Base-by-base conservation (phyloP, 345 rosid species). In the Eucalyptus shirleyi region DNA sequence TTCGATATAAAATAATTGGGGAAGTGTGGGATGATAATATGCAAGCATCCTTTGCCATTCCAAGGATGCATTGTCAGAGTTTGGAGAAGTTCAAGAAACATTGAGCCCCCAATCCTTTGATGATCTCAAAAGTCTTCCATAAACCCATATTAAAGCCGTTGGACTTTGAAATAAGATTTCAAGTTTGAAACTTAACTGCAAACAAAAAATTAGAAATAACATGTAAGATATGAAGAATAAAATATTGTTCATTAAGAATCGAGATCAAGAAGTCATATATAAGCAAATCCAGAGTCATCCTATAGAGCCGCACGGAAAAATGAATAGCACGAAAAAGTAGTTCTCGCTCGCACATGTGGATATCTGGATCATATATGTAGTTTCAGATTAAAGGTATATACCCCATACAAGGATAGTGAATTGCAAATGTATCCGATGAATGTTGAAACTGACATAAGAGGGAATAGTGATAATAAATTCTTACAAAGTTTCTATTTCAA, bases 351-450 rank as follows among this genome's bases (percentile, higher is more conserved):
- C 69, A 62, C 4, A 62, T 62, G 17, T 13, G 34, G 69, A 62
- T 62, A n/a, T 62, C 18, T 62, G 34, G 34, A 30, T 62, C 2
- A 62, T 3, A 62, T 30, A 28, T 30, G 34, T 62, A 7, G 34
- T 62, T 62, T 62, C 34, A 44, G 3, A 82, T 51, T 9, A 87
- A 28, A 87, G 51, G 88, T 86, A 40, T 85, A 37, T 94, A 96
- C 98, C 98, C 95, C 93, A 65, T 95, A 96, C 89, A 91, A 96
- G 91, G 97, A 94, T 87, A 97, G 88, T 90, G 99, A 95, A 92
- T 95, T 88, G 87, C 93, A 96, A 92, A 94, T 89, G 37, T 90
- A n/a, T 80, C 86, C 81, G 65, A 91, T 87, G 60, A 93, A 91
- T 89, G 90, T 56, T 88, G 34, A 30, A 62, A 62, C 32, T 12